Evolutionary conservation across 2,329 filamentous ascomycete genomes (phyloP).

Genomic region (Colletotrichum somersetense): DNA sequence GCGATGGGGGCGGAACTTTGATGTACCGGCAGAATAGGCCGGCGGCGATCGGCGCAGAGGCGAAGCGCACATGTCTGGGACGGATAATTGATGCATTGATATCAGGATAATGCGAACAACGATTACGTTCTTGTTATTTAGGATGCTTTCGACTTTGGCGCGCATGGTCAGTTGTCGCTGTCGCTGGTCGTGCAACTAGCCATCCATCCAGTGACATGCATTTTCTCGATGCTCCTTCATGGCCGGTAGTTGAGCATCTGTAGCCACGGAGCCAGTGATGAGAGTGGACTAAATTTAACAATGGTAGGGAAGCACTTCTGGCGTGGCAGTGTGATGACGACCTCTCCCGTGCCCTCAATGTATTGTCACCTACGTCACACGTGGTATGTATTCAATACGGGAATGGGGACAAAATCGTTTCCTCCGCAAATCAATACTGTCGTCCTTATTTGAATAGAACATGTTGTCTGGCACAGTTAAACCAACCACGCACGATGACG

Average conservation of each 20-base stretch:
- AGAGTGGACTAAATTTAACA: no score
- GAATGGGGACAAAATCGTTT: background rate
- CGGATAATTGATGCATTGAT: conserved; percentile 30
- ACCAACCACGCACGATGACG: background rate
- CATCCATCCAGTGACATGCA: background rate
- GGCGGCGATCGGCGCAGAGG: conserved; percentile 40
- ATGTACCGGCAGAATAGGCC: conserved; percentile 28
- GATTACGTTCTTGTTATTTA: conserved; percentile 6
- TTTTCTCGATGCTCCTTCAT: background rate
- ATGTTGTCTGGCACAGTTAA: background rate
- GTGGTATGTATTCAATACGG: background rate
- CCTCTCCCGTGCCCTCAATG: no score
- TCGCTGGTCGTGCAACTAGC: background rate
- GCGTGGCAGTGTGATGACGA: no score
- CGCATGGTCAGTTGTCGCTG: background rate
- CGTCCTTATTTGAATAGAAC: background rate
- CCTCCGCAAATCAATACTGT: background rate
- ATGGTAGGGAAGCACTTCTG: no score
- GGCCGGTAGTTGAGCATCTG: no score
- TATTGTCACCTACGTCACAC: background rate
- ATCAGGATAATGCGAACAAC: conserved; percentile 28
- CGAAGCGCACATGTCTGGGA: conserved; percentile 28
- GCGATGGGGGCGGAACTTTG: conserved; percentile 12
- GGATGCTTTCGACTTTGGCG: background rate
- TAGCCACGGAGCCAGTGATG: no score